These are phyloP conservation scores for Calcarisporium arbuscula DNA, from an alignment of 2,329 filamentous ascomycete species.

Conservation along the genomic window DNA sequence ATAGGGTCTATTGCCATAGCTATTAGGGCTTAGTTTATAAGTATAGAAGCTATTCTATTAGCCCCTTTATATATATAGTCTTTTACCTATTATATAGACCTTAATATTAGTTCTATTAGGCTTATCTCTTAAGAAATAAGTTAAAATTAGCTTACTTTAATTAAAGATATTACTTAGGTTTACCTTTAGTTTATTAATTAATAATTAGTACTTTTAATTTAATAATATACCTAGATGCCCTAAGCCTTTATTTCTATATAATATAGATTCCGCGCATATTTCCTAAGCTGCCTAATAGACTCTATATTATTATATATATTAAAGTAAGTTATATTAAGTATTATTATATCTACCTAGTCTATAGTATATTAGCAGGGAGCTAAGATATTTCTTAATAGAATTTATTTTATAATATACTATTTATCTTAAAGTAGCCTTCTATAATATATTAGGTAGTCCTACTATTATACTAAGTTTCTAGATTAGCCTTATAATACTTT, in stretches of 20 bases:
- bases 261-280: conserved; percentile 1
- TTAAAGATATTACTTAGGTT: background rate
- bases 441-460: background rate
- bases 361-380: conserved; percentile 1
- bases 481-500: conserved; percentile 1
- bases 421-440: conserved; percentile 1
- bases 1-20: background rate
- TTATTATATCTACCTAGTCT: conserved; percentile 1
- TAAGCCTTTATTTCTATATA: background rate
- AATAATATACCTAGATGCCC: background rate
- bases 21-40: background rate
- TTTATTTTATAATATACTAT: background rate
- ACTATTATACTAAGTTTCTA: background rate
- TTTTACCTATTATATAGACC: background rate
- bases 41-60: background rate
- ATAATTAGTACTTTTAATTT: background rate
- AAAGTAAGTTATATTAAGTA: background rate
- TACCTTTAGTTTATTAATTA: background rate
- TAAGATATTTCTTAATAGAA: background rate
- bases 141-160: background rate
- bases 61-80: background rate
- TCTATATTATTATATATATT: background rate
- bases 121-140: background rate
- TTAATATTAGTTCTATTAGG: background rate
- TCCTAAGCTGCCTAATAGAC: background rate